phyloP scores from a whole-genome alignment of 441 rosid genomes.

The Mallotus japonicus region DNA sequence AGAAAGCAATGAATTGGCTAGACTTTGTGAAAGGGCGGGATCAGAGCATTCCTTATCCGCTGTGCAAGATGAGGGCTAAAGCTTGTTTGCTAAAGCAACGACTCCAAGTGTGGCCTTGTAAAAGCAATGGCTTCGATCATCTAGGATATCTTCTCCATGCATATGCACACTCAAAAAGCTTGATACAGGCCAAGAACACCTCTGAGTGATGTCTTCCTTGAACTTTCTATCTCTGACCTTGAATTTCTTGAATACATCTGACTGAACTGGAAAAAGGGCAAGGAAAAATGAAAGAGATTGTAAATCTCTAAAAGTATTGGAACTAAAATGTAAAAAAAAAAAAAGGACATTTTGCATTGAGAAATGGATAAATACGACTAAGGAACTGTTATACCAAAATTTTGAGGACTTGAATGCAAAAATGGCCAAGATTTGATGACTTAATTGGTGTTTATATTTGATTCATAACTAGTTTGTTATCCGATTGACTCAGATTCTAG shows the following conservation, averaged over 20 bases:
- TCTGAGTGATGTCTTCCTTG: background rate
- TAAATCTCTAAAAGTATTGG: too few relatives aligned
- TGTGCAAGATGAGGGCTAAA: background rate
- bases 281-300: too few relatives aligned
- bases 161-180: slow-evolving; percentile 18
- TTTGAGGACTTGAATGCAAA: too few relatives aligned
- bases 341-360: too few relatives aligned
- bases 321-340: too few relatives aligned
- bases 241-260: slow-evolving; percentile 23
- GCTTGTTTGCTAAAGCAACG: background rate
- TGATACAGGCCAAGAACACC: slow-evolving; percentile 19
- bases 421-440: too few relatives aligned
- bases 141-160: slow-evolving; percentile 16
- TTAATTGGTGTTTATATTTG: too few relatives aligned
- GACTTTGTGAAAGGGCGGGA: slow-evolving; percentile 2
- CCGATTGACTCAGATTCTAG: too few relatives aligned
- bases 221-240: background rate
- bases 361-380: too few relatives aligned
- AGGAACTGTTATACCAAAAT: too few relatives aligned
- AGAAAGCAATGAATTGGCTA: slow-evolving; percentile 10
- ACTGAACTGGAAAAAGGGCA: background rate
- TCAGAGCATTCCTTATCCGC: slow-evolving; percentile 10
- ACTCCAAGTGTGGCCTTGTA: slow-evolving; percentile 11
- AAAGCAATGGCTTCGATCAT: slow-evolving; percentile 18
- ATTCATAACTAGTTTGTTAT: too few relatives aligned